These are phyloP conservation scores for Calonectria crousiana DNA, from an alignment of 2,329 filamentous ascomycete species.

Conservation along the genomic window DNA sequence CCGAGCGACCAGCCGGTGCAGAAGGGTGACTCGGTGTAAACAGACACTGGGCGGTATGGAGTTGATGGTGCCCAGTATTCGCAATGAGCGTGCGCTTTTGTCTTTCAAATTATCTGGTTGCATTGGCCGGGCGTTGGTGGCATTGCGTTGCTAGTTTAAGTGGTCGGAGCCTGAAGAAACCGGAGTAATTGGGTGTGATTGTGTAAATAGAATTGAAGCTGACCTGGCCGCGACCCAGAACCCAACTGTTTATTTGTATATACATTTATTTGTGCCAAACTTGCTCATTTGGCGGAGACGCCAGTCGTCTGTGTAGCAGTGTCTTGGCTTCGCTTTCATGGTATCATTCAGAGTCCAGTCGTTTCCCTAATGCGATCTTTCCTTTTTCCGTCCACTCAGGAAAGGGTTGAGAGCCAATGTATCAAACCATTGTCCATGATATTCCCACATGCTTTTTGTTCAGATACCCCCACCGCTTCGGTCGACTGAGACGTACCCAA, in stretches of 20 bases:
- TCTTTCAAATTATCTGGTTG: slow-evolving; percentile 24
- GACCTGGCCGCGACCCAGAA: slow-evolving; percentile 21
- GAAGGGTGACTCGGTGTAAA: slow-evolving; percentile 59
- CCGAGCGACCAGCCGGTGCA: slow-evolving; percentile 44
- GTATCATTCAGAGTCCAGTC: neutral
- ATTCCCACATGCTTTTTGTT: neutral
- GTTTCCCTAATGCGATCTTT: neutral
- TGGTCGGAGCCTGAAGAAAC: slow-evolving; percentile 16
- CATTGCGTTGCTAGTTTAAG: slow-evolving; percentile 10
- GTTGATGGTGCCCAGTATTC: slow-evolving; percentile 28
- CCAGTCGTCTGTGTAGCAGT: neutral
- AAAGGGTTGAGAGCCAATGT: neutral
- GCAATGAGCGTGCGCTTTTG: slow-evolving; percentile 13
- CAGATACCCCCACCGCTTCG: slow-evolving; percentile 62
- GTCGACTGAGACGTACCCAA: slow-evolving; percentile 64
- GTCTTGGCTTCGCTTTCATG: neutral
- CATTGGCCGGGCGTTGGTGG: slow-evolving; percentile 37
- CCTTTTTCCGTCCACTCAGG: neutral
- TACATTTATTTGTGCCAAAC: slow-evolving; percentile 14
- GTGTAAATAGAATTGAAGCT: slow-evolving; percentile 23
- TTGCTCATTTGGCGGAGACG: neutral
- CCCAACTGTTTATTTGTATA: slow-evolving; percentile 24
- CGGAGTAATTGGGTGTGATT: slow-evolving; percentile 38
- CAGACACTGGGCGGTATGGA: slow-evolving; percentile 25
- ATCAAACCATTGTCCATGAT: too few species aligned